Conservation (phyloP, 306 rosid genomes). For the Quercus suber region DNA sequence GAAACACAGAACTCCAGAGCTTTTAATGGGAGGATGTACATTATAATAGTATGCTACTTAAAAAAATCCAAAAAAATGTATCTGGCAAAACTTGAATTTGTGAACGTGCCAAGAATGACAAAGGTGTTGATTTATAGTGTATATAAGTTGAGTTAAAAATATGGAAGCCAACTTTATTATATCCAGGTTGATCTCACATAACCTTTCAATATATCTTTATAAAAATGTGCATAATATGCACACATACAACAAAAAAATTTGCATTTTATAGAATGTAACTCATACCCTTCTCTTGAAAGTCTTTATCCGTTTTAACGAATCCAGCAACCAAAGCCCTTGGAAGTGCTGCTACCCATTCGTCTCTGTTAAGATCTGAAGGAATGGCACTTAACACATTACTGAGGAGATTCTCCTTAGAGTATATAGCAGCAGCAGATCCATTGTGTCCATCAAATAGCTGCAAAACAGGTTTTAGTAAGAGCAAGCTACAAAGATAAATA, state of each 20-base stretch:
- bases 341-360: slow-evolving; percentile 92
- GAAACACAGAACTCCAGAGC: not conserved
- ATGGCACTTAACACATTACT: slow-evolving; percentile 73
- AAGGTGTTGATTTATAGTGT: not conserved
- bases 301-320: slow-evolving; percentile 97
- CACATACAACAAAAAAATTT: slow-evolving; percentile 13
- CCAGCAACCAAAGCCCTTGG: slow-evolving; percentile 99
- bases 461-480: slow-evolving; percentile 35
- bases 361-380: slow-evolving; percentile 89
- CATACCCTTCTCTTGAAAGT: slow-evolving; percentile 73
- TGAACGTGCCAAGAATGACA: not conserved
- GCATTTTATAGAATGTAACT: slow-evolving; percentile 17
- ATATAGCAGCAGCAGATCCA: slow-evolving; percentile 97
- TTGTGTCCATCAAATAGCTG: slow-evolving; percentile 99
- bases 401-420: slow-evolving; percentile 89
- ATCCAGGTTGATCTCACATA: not conserved
- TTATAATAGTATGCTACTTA: not conserved
- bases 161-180: not conserved
- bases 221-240: not conserved
- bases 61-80: not conserved
- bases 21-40: not conserved
- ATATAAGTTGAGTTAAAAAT: not conserved
- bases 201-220: not conserved
- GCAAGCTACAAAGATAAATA: slow-evolving; percentile 6
- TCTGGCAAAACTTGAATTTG: slow-evolving; percentile 1